Base-by-base conservation (phyloP, 2,329 filamentous ascomycete species). In the Lecanoromycetidae sp. region DNA sequence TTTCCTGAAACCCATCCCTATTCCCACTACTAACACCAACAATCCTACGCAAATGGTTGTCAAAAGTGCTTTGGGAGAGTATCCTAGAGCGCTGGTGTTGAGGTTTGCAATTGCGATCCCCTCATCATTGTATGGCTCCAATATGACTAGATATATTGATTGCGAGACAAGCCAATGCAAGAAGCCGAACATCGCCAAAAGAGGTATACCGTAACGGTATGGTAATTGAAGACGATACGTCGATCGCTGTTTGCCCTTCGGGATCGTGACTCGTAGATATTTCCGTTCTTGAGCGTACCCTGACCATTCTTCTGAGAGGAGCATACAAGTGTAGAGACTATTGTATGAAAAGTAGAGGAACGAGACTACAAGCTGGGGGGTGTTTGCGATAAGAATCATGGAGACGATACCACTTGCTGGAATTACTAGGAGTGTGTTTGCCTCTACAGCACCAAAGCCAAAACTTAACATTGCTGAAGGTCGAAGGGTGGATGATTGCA, bases 101-200 rank as follows among this genome's bases (percentile, higher is more conserved):
- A 5, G 4, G 5, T 20, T 4, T 4, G 7, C 9, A 22, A 34
- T 43, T 34, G 44, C 32, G 2, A 3, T 8, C 7, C 39, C 47
- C 7, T 25, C 6, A 4, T 15, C 9, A 13, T 34, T n/a, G 6
- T 12, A 30, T 6, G 8, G n/a, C n/a, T n/a, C n/a, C 43, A 5
- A 68, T 55, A 2, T 57, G 55, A 63, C 61, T 2, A 71, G 49
- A 52, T 69, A 72, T 5, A 71, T 48, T 15, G 59, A 59, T 38
- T 70, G 63, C 0, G 68, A 71, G 5, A 69, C 56, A 1, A 71
- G 54, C 67, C 67, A 71, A 47, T 71, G 68, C 4, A 71, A 48
- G 0, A 60, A 8, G 0, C 54, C 58, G 1, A 61, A 64, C 0
- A 55, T 9, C 0, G 52, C 26, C n/a, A 68, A 54, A 0, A 71